phyloP scores from a whole-genome alignment of 2,329 filamentous ascomycete genomes.

The Neonectria ditissima region DNA sequence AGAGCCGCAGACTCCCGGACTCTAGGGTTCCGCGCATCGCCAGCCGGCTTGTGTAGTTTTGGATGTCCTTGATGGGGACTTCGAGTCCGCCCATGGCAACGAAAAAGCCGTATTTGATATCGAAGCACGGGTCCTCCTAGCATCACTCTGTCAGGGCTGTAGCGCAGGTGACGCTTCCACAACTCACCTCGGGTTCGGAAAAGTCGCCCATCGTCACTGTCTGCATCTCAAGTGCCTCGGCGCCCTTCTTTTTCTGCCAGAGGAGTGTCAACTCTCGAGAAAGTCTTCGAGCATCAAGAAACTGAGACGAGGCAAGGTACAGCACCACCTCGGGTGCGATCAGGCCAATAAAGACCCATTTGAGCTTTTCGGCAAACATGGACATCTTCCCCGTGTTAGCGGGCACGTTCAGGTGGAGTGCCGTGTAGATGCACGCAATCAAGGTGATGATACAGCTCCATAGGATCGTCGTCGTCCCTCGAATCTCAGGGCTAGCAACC shows the following conservation, averaged over 20 bases:
- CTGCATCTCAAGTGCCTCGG: conserved; percentile 16
- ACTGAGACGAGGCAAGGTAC: conserved; percentile 35
- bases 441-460: conserved; percentile 51
- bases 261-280: conserved; percentile 2
- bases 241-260: conserved; percentile 3
- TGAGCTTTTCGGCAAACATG: conserved; percentile 33
- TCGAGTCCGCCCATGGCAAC: conserved; percentile 47
- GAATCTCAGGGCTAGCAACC: conserved; percentile 33
- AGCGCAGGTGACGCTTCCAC: too few species aligned
- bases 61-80: conserved; percentile 27
- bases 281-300: conserved; percentile 25
- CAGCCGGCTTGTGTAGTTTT: conserved; percentile 14
- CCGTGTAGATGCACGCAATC: conserved; percentile 51
- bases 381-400: conserved; percentile 16
- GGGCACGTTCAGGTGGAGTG: conserved; percentile 54
- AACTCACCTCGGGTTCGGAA: neutral
- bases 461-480: conserved; percentile 50
- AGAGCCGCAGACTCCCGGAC: conserved; percentile 13
- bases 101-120: conserved; percentile 45
- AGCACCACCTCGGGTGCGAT: conserved; percentile 50
- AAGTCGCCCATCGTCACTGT: conserved; percentile 7
- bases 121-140: conserved; percentile 20
- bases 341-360: conserved; percentile 48
- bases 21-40: conserved; percentile 16
- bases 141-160: neutral